Base-by-base conservation (phyloP, 108 stramenopile species). In the Fistulifera pelliculosa region DNA sequence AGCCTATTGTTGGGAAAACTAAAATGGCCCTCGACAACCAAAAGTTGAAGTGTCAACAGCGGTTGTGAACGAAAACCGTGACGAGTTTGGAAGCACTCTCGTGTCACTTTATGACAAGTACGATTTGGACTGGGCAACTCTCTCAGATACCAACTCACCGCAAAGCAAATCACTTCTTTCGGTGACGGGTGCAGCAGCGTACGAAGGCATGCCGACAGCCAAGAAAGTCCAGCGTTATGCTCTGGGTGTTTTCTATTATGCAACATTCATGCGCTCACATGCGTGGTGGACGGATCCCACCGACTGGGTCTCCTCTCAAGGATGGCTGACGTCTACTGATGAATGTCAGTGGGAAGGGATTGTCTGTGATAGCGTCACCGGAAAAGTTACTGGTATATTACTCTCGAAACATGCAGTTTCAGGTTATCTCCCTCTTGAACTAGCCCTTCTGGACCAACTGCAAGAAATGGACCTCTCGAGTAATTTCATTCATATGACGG, bases 271-370 rank as follows among this genome's bases (percentile, higher is more conserved):
- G 18, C 61, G 63, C 17, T 27, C 62, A 10, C 59, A 61, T 19
- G 40, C 38, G 1, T 35, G 64, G 38, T 47, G 38, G 15, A 31
- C 28, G 13, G 43, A 70, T n/a, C 62, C 62, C 13, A 23, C 22
- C 19, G 44, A 58, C 14, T 81, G 80, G 80, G 25, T 47, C 21
- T 35, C 15, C 23, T 62, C 60, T 45, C 15, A 55, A 22, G 35
- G 52, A 5, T 80, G 79, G 79, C 28, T 80, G 45, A 54, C 61
- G 15, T 31, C 52, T 4, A 35, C 41, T 11, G 26, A 62, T 27
- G 59, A 54, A 0, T 80, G 79, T 56, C 60, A 65, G 2, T 80
- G 79, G 79, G 41, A 65, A 39, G 77, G 77, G 24, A 67, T 79
- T 6, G 49, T 43, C 3, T 79, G 77, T 43, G 41, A 43, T 21